Evolutionary conservation across 2,329 filamentous ascomycete species (phyloP), one percentile per base, ranked within the genome.

Genomic region (Paraphaeosphaeria minitans): DNA sequence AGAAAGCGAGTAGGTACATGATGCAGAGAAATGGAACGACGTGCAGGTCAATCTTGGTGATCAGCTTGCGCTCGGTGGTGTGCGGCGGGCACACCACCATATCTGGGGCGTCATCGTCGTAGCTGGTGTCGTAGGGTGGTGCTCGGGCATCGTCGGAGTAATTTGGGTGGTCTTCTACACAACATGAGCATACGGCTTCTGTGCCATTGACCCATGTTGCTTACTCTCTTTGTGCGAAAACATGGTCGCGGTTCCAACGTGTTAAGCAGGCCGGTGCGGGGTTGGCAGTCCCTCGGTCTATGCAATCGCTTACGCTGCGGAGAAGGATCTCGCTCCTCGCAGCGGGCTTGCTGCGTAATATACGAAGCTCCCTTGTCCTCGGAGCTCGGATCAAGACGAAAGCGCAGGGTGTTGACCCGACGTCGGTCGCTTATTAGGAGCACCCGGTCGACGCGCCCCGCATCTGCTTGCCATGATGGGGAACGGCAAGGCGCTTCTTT

Each of bases 1-100:
- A 65, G 57, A 82, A 82, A 7, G 80, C 79, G 14, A 82, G 67
- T n/a, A 83, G 70, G 60, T 83, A 84, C 63, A 84, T 75, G 59
- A 84, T 77, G 58, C 80, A 82, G 27, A 84, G 73, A 42, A 79
- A 82, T 0, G 82, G 82, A 22, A 84, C 75, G 27, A 84, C 79
- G 54, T 78, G 79, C 5, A 79, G 66, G 56, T 84, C 82, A 55
- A 83, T 82, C 57, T 74, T 76, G 31, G 70, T 67, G n/a, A 79
- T 70, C 39, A 83, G 69, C 62, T 78, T 78, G 48, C 76, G 65
- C 66, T 83, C 81, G 0, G 81, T 83, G 4, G 81, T 83, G 59
- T 82, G 79, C 24, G 81, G 68, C 9, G 81, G 81, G 63, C 81
- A 83, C 13, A 66, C 63, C 19, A 79, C 74, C 21, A 71, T 66